Base-by-base conservation (phyloP, 176 grass and related monocot species). In the Musa schizocarpa region DNA sequence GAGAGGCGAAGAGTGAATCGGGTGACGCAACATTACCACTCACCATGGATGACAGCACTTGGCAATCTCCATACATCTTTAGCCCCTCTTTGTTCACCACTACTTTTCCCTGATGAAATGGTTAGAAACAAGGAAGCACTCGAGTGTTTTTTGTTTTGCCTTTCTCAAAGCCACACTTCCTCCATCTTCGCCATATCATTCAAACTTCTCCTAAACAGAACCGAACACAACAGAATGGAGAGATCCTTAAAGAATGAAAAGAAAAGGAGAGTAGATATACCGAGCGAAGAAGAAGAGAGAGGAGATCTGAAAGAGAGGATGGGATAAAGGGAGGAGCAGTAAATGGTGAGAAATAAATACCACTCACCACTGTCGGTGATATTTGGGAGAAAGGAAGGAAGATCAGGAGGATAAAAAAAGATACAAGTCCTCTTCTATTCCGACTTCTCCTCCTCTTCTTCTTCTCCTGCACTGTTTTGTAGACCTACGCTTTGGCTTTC, bases 61-160 rank as follows among this genome's bases (percentile, higher is more conserved):
- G 94, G 73, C 94, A 98, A 85, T 98, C 94, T 78, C 94, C 94
- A 55, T 93, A 98, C 94, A 98, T 97, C 64, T 29, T 83, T 20
- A 13, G n/a, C 57, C 57, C n/a, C 57, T 61, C 57, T n/a, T 13
- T n/a, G 5, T 6, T 58, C 54, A 13, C 12, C 54, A 58, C 54
- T 17, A 54, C 13, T 53, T 2, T 69, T 17, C 49, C 10, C 13
- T 53, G 12, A 53, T 6, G 34, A 72, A 53, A 53, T 1, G 0
- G 13, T 68, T 69, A 16, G 29, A 70, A 71, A 3, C 63, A 65
- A 65, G 63, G 23, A 65, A 25, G 63, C 61, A 65, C 17, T 65
- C 63, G 20, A 63, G 2, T 8, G 1, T 5, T 63, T 63, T 63
- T 57, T 17, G 0, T 17, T 43, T 43, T 43, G 4, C 34, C 61